Percentiles rank a stretch among this genome's conserved stretches.
phyloP scores from a whole-genome alignment of 164 flowering plant genomes.

The Nymphaea thermarum region DNA sequence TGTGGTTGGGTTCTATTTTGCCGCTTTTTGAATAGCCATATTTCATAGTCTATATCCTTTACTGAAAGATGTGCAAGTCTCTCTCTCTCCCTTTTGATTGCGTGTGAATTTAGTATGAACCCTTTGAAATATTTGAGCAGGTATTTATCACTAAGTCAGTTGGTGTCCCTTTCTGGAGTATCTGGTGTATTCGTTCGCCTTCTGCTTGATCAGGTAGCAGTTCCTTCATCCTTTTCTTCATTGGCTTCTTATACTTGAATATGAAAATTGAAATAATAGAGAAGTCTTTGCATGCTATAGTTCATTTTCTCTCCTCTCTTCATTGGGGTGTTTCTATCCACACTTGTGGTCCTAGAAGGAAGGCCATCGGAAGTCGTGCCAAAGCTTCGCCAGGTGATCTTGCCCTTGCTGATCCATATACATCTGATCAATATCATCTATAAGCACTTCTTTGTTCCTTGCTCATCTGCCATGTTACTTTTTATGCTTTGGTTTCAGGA shows the following conservation, averaged over 20 bases:
- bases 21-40: neutral
- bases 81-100: too few species aligned
- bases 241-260: neutral
- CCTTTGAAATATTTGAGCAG: conserved; percentile 17
- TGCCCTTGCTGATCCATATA: neutral
- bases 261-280: neutral
- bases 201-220: conserved; percentile 63
- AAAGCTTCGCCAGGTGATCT: conserved; percentile 72
- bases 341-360: conserved; percentile 68
- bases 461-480: neutral
- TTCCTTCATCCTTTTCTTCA: conserved; percentile 1
- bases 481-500: conserved; percentile 30
- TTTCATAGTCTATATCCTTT: neutral
- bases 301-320: conserved; percentile 74
- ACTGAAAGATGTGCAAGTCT: neutral
- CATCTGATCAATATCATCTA: neutral
- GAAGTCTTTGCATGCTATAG: conserved; percentile 19
- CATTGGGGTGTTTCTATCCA: conserved; percentile 64
- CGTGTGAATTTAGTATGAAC: neutral
- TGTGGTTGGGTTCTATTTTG: neutral
- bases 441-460: neutral
- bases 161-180: conserved; percentile 59
- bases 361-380: conserved; percentile 69
- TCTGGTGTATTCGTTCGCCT: conserved; percentile 65
- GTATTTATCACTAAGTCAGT: conserved; percentile 61